phyloP scores from a whole-genome alignment of 441 rosid genomes.

The Syzygium syzygioides region DNA sequence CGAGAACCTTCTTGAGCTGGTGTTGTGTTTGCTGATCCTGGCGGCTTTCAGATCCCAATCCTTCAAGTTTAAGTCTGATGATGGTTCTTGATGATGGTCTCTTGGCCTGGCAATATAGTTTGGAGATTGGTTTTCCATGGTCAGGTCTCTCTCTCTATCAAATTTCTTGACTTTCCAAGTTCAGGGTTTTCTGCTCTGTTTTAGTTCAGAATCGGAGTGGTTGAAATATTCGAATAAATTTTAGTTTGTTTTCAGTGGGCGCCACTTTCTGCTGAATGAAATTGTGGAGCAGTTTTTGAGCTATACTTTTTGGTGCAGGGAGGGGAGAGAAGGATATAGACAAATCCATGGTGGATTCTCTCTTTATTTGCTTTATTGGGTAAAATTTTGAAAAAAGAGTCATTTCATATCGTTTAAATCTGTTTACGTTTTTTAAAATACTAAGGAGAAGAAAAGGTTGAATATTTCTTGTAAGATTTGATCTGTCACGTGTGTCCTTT shows the following conservation, averaged over 20 bases:
- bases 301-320: neutral
- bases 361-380: neutral
- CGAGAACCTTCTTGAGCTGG: slow-evolving; percentile 79
- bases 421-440: too few species aligned
- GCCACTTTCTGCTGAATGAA: neutral
- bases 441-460: neutral
- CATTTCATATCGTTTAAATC: neutral
- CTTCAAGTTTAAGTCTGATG: slow-evolving; percentile 40
- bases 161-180: neutral
- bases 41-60: slow-evolving; percentile 69
- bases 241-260: neutral
- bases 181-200: neutral
- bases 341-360: neutral
- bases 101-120: slow-evolving; percentile 16
- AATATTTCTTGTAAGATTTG: neutral
- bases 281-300: neutral
- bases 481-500: neutral
- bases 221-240: neutral
- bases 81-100: slow-evolving; percentile 20
- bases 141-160: neutral
- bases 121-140: slow-evolving; percentile 26
- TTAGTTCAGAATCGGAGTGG: neutral
- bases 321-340: neutral
- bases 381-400: neutral
- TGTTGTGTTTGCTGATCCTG: slow-evolving; percentile 45